Evolutionary conservation across 257 asterid species (phyloP).

Genomic region (Scutellaria minor): DNA sequence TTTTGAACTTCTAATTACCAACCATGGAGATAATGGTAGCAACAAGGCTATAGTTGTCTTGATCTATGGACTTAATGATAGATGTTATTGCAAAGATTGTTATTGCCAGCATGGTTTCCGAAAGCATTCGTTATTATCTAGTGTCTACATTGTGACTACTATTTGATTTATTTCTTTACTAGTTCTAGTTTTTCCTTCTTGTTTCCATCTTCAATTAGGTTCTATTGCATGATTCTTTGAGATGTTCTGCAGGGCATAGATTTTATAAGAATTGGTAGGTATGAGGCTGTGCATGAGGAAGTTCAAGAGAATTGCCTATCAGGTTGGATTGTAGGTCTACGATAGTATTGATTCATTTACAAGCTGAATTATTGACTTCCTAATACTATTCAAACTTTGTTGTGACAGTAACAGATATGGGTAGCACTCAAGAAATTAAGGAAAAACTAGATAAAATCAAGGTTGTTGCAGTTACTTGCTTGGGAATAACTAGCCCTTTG

Average conservation of each 20-base stretch:
- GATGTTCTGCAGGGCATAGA: slow-evolving; percentile 70
- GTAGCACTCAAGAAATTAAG: slow-evolving; percentile 64
- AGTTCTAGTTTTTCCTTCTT: slow-evolving; percentile 21
- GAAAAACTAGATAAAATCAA: slow-evolving; percentile 66
- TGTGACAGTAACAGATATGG: slow-evolving; percentile 59
- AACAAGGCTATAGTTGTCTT: background rate
- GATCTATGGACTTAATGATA: slow-evolving; percentile 13
- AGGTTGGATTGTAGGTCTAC: slow-evolving; percentile 49
- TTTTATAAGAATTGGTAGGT: slow-evolving; percentile 88
- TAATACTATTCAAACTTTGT: slow-evolving; percentile 28
- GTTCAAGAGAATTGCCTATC: slow-evolving; percentile 78
- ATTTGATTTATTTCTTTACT: background rate
- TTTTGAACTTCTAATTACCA: slow-evolving; percentile 28
- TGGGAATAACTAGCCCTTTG: slow-evolving; percentile 90
- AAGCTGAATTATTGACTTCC: slow-evolving; percentile 31
- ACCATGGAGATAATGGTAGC: background rate
- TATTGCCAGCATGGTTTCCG: slow-evolving; percentile 5
- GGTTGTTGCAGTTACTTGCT: slow-evolving; percentile 94
- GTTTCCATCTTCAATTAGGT: slow-evolving; percentile 13
- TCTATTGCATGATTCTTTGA: slow-evolving; percentile 34
- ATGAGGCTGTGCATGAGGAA: slow-evolving; percentile 85
- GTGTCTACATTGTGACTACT: slow-evolving; percentile 4
- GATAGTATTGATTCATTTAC: slow-evolving; percentile 23
- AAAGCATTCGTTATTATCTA: slow-evolving; percentile 4
- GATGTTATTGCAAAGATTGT: slow-evolving; percentile 5